Evolutionary conservation across 2,329 filamentous ascomycete genomes (phyloP).

Genomic region (Cordyceps pruinosa): DNA sequence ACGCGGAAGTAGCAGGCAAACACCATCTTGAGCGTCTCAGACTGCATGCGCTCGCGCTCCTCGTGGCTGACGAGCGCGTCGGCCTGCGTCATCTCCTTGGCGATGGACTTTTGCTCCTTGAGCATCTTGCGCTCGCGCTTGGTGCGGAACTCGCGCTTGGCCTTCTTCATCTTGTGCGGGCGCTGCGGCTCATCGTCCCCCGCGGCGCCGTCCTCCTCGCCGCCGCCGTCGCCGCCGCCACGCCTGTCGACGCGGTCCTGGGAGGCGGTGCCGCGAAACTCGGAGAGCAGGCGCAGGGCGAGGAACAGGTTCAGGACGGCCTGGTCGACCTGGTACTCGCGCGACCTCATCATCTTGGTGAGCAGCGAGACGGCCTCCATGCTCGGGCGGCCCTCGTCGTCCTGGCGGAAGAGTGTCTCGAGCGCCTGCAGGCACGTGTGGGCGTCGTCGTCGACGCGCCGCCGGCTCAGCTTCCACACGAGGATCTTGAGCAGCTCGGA

Average conservation of each 20-base stretch:
- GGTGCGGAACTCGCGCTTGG: slow-evolving; percentile 78
- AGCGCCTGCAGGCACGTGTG: slow-evolving; percentile 70
- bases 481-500: slow-evolving; percentile 81
- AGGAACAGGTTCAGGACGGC: slow-evolving; percentile 85
- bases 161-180: slow-evolving; percentile 55
- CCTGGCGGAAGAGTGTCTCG: slow-evolving; percentile 74
- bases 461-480: slow-evolving; percentile 71
- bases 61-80: slow-evolving; percentile 89
- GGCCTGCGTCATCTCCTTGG: slow-evolving; percentile 89
- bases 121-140: slow-evolving; percentile 78
- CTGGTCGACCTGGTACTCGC: slow-evolving; percentile 76
- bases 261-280: slow-evolving; percentile 80
- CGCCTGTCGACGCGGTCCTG: slow-evolving; percentile 62
- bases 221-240: slow-evolving; percentile 15
- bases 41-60: slow-evolving; percentile 87
- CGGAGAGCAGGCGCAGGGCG: slow-evolving; percentile 77
- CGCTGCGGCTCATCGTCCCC: no score
- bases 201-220: slow-evolving; percentile 19
- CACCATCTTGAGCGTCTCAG: slow-evolving; percentile 90
- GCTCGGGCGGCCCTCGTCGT: slow-evolving; percentile 84
- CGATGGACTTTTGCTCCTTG: slow-evolving; percentile 79
- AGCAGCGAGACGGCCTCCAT: slow-evolving; percentile 80
- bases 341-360: slow-evolving; percentile 90
- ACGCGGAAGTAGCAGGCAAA: slow-evolving; percentile 95
- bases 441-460: slow-evolving; percentile 66